Evolutionary conservation across 2,329 filamentous ascomycete species (phyloP).

Genomic region (Colletotrichum plurivorum): DNA sequence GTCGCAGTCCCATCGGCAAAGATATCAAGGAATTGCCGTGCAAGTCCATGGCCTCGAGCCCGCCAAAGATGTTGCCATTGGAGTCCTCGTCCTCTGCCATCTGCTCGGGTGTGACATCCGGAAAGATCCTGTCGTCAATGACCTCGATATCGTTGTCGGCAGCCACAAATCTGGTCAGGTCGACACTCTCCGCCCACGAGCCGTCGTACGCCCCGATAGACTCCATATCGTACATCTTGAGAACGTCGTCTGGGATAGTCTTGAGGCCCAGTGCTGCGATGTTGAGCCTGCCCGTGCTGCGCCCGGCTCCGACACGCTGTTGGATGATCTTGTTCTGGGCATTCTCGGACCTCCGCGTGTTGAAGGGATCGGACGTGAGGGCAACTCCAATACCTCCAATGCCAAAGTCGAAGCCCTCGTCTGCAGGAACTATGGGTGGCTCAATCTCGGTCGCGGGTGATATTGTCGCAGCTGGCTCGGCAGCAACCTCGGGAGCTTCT

Average conservation of each 20-base stretch:
- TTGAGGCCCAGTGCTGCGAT: conserved; percentile 87
- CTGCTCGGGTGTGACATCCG: conserved; percentile 74
- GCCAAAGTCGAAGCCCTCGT: conserved; percentile 64
- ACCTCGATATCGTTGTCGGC: conserved; percentile 90
- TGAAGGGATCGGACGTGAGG: conserved; percentile 74
- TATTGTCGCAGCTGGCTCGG: not conserved
- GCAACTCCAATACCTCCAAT: conserved; percentile 50
- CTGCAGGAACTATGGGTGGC: conserved; percentile 61
- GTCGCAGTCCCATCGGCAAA: conserved; percentile 82
- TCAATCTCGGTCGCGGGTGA: not conserved
- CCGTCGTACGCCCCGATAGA: conserved; percentile 73
- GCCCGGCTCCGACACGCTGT: conserved; percentile 79
- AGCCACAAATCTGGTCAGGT: conserved; percentile 85
- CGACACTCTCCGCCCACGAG: conserved; percentile 92
- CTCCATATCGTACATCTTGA: conserved; percentile 91
- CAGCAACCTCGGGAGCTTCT: not conserved
- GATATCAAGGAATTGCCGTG: conserved; percentile 85
- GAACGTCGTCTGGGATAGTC: conserved; percentile 84
- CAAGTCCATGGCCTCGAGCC: conserved; percentile 84
- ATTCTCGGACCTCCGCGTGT: conserved; percentile 71
- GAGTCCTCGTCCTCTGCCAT: conserved; percentile 76
- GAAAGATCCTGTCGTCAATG: conserved; percentile 83
- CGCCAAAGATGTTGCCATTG: conserved; percentile 83
- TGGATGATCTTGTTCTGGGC: conserved; percentile 77
- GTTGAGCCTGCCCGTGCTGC: conserved; percentile 86